phyloP scores from a whole-genome alignment of 1,284 basidiomycete species.

The Pisolithus thermaeus region DNA sequence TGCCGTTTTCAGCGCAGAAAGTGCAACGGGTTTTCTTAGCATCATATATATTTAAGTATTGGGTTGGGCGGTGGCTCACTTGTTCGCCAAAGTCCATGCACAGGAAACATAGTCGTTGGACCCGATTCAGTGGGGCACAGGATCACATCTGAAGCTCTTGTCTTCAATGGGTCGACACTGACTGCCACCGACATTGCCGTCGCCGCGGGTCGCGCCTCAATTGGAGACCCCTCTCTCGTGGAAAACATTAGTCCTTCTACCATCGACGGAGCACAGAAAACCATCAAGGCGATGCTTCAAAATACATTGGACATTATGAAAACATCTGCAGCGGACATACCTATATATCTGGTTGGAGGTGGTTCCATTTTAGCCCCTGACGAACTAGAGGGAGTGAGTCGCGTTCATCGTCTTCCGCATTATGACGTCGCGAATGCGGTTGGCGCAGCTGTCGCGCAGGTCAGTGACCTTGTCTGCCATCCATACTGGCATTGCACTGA shows the following conservation, averaged over 20 bases:
- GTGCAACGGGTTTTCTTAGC: neutral
- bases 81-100: slow-evolving; percentile 31
- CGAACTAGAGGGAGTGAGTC: slow-evolving; percentile 41
- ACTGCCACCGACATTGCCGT: slow-evolving; percentile 55
- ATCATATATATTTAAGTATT: slow-evolving; percentile 27
- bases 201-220: slow-evolving; percentile 33
- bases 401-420: slow-evolving; percentile 46
- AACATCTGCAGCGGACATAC: slow-evolving; percentile 44
- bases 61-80: slow-evolving; percentile 53
- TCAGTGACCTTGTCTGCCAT: slow-evolving; percentile 5
- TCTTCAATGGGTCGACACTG: slow-evolving; percentile 47
- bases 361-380: slow-evolving; percentile 47
- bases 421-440: slow-evolving; percentile 57
- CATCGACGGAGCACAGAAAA: slow-evolving; percentile 30
- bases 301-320: slow-evolving; percentile 48
- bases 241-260: slow-evolving; percentile 21
- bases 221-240: slow-evolving; percentile 38
- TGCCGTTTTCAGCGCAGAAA: neutral
- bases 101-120: slow-evolving; percentile 40
- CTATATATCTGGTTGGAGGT: slow-evolving; percentile 50
- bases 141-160: slow-evolving; percentile 40
- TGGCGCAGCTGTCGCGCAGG: slow-evolving; percentile 43
- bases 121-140: slow-evolving; percentile 57
- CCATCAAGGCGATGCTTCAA: slow-evolving; percentile 47
- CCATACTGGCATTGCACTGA: neutral